Base-by-base conservation (phyloP, 2,329 filamentous ascomycete genomes). In the Dothidotthia symphoricarpi region DNA sequence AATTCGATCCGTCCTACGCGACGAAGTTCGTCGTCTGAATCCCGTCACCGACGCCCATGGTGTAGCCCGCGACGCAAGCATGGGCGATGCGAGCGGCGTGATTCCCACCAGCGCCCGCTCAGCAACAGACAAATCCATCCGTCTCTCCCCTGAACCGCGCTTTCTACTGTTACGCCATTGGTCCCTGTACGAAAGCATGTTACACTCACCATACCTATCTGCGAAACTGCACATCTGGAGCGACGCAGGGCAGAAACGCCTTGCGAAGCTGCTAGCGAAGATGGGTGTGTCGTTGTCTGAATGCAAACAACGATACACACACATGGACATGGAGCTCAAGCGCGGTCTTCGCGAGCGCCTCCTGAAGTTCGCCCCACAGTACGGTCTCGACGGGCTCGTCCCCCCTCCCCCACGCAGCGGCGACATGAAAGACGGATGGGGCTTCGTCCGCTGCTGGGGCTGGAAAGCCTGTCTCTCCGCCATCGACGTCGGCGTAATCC, bases 241-340 rank as follows among this genome's bases (percentile, higher is more conserved):
- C 43, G 93, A 97, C 46, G 80, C 78, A 34, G 93, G 93, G 3
- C 78, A 87, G 36, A 95, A 94, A 64, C 81, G 91, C 34, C 74
- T 98, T 14, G 88, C 96, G 67, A 97, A 97, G 63, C 77, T 98
- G 0, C 77, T 98, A 3, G 93, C 93, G 28, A 98, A 97, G 68
- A 98, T 98, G 91, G 93, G 93, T 22, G 87, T 98, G 38, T 95
- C 88, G 59, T 74, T 97, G 25, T 85, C 85, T 4, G 91, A 98
- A 69, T 95, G 90, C 69, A 90, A 88, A 57, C 93, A 97, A 67
- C 91, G 83, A 62, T 98, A 97, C 63, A 88, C 89, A 0, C 93
- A 98, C 66, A 97, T 98, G 90, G 91, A 97, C 68, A 94, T 96
- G 82, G 84, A 95, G 67, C 73, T 98, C 24, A 98, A 97, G 69